These are phyloP conservation scores for Arctium lappa DNA, from an alignment of 129 eudicot species.

Conservation along the genomic window DNA sequence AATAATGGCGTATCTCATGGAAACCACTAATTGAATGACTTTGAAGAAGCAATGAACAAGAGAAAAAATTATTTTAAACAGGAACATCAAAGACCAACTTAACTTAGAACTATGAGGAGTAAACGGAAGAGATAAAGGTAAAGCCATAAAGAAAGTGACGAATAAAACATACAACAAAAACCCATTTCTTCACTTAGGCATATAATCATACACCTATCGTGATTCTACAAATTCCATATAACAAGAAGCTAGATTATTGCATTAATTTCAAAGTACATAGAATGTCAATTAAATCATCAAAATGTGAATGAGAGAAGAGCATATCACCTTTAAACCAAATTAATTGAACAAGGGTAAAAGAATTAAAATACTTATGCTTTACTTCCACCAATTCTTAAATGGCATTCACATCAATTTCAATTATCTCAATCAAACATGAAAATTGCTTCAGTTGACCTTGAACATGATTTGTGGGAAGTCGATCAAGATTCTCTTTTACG, in stretches of 20 bases:
- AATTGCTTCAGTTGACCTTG: neutral
- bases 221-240: neutral
- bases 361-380: neutral
- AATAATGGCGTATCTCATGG: neutral
- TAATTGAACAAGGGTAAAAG: neutral
- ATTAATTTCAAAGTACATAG: neutral
- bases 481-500: slow-evolving; percentile 6
- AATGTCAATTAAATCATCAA: neutral
- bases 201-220: slow-evolving; percentile 7
- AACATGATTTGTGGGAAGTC: slow-evolving; percentile 6
- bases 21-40: neutral
- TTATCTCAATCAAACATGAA: neutral
- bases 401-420: neutral
- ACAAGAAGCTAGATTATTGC: neutral
- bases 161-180: neutral
- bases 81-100: neutral
- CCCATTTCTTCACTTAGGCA: slow-evolving; percentile 3
- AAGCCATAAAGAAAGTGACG: neutral
- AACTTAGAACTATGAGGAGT: neutral
- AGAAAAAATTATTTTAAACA: too few species aligned
- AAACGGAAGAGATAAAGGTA: neutral
- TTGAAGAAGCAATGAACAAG: neutral
- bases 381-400: neutral
- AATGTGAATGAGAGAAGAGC: slow-evolving; percentile 7
- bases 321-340: slow-evolving; percentile 10